Conservation (phyloP, 345 rosid species). For the Microthlaspi erraticum region DNA sequence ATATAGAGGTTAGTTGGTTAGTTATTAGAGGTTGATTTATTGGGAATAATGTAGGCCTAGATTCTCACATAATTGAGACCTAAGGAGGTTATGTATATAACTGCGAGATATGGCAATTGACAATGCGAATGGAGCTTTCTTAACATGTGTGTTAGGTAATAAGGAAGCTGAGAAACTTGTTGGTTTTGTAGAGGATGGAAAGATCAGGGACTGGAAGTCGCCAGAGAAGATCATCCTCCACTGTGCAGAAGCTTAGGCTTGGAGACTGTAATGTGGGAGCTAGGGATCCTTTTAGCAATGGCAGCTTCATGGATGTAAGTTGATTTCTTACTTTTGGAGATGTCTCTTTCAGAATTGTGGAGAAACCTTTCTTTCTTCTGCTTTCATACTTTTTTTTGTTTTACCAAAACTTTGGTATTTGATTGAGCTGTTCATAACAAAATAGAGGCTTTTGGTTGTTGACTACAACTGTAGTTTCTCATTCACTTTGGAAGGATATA, state of each 20-base stretch:
- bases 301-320: conserved; percentile 90
- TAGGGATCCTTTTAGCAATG: conserved; percentile 76
- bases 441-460: conserved; percentile 6
- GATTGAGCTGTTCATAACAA: conserved; percentile 6
- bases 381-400: not conserved
- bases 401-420: not conserved
- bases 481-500: conserved; percentile 17
- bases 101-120: conserved; percentile 7
- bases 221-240: conserved; percentile 70
- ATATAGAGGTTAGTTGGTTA: conserved; percentile 44
- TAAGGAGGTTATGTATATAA: conserved; percentile 8
- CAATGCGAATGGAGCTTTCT: not conserved
- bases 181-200: conserved; percentile 72
- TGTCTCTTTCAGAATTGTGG: conserved; percentile 1
- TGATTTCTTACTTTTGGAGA: conserved; percentile 5
- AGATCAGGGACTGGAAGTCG: conserved; percentile 80
- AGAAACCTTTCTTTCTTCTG: not conserved
- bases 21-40: conserved; percentile 38
- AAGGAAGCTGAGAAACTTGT: conserved; percentile 30
- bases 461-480: not conserved
- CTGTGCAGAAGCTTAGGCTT: conserved; percentile 68
- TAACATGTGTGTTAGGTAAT: not conserved
- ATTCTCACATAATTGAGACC: conserved; percentile 40
- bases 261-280: conserved; percentile 58
- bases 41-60: conserved; percentile 40